Conservation (phyloP, 495 filamentous ascomycete genomes). For the Articulospora tetracladia region DNA sequence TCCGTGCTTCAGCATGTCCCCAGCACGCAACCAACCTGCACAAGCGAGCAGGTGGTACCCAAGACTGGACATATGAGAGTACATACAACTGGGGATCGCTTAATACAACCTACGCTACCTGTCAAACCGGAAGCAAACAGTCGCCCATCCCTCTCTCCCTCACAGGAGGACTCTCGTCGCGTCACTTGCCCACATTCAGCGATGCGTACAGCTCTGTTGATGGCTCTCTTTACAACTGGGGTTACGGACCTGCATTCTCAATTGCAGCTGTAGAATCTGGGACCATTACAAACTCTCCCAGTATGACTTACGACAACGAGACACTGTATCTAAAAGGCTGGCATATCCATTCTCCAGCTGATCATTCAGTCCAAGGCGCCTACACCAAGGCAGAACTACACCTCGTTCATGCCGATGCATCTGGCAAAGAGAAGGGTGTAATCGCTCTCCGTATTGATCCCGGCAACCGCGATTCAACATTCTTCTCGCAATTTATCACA, state of each 20-base stretch:
- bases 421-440: slow-evolving; percentile 24
- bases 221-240: slow-evolving; percentile 30
- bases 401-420: slow-evolving; percentile 27
- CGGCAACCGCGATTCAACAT: slow-evolving; percentile 22
- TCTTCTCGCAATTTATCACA: slow-evolving; percentile 24
- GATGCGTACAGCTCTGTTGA: not conserved
- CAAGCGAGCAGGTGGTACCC: slow-evolving; percentile 1
- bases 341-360: slow-evolving; percentile 31
- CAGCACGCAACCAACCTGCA: slow-evolving; percentile 9
- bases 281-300: slow-evolving; percentile 8
- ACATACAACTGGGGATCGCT: slow-evolving; percentile 21
- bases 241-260: slow-evolving; percentile 28
- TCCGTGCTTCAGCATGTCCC: slow-evolving; percentile 9
- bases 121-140: slow-evolving; percentile 30
- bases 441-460: slow-evolving; percentile 30
- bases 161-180: slow-evolving; percentile 24
- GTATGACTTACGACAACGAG: slow-evolving; percentile 25
- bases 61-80: slow-evolving; percentile 19
- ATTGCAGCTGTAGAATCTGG: slow-evolving; percentile 7
- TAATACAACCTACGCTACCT: slow-evolving; percentile 26
- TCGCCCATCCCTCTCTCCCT: slow-evolving; percentile 25
- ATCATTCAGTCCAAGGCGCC: slow-evolving; percentile 27
- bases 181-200: slow-evolving; percentile 22
- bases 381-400: slow-evolving; percentile 29
- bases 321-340: slow-evolving; percentile 31